phyloP scores from a whole-genome alignment of 805 yeast genomes.

The Kazachstania bromeliacearum region DNA sequence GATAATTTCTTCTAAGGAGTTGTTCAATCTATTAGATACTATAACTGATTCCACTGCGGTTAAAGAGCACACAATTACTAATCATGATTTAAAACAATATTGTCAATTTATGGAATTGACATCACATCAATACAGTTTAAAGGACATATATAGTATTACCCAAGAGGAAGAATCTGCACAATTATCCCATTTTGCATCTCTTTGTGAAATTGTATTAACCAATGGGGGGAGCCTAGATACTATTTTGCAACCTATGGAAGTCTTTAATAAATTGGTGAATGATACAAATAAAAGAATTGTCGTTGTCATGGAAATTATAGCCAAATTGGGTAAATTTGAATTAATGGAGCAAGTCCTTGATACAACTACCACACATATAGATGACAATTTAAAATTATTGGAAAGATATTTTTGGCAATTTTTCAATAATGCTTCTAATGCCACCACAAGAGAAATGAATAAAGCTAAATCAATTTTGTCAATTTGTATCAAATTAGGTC shows the following conservation, averaged over 20 bases:
- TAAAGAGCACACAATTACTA: slow-evolving; percentile 5
- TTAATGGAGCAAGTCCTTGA: slow-evolving; percentile 13
- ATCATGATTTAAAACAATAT: slow-evolving; percentile 9
- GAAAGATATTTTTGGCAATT: slow-evolving; percentile 34
- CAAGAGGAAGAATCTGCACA: slow-evolving; percentile 18
- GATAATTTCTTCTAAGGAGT: slow-evolving; percentile 2
- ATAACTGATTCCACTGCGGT: slow-evolving; percentile 8
- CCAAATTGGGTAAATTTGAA: slow-evolving; percentile 25
- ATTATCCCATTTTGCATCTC: slow-evolving; percentile 16
- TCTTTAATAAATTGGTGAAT: slow-evolving; percentile 3
- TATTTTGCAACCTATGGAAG: slow-evolving; percentile 2
- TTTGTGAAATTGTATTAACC: slow-evolving; percentile 7
- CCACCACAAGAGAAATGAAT: slow-evolving; percentile 30
- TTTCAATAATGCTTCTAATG: slow-evolving; percentile 36
- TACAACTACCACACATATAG: slow-evolving; percentile 7
- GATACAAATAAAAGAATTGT: slow-evolving; percentile 1
- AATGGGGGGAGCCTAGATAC: background rate
- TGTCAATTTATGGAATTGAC: slow-evolving; percentile 9
- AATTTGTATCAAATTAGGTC: slow-evolving; percentile 9
- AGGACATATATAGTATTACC: slow-evolving; percentile 15
- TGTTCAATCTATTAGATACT: slow-evolving; percentile 8
- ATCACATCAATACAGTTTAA: slow-evolving; percentile 11
- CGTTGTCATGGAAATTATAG: slow-evolving; percentile 20
- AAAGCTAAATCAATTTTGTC: slow-evolving; percentile 28
- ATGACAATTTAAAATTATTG: slow-evolving; percentile 8